Percentiles rank a stretch among this genome's conserved stretches.
phyloP scores from a whole-genome alignment of 768 basidiomycete genomes.

The Cantharellus anzutake region DNA sequence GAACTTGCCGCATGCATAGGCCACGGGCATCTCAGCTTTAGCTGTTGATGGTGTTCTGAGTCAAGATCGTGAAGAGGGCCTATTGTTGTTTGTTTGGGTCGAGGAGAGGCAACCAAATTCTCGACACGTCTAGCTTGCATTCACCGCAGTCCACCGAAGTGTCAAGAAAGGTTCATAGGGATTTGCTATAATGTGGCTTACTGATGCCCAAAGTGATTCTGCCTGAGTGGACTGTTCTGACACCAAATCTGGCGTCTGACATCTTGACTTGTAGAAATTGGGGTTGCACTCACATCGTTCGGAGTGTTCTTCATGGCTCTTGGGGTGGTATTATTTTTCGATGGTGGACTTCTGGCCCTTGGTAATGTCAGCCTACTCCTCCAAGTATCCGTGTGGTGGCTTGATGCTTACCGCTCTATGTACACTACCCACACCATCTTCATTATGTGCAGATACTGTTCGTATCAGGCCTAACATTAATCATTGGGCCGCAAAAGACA shows the following conservation, averaged over 20 bases:
- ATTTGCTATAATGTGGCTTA: constrained; percentile 15
- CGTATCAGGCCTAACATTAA: constrained; percentile 81
- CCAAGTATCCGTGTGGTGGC: constrained; percentile 4
- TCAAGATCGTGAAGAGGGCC: too few species aligned
- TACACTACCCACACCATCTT: background rate
- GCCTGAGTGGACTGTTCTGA: background rate
- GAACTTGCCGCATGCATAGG: too few species aligned
- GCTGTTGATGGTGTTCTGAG: too few species aligned
- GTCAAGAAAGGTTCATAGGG: background rate
- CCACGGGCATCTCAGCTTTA: too few species aligned
- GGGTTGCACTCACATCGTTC: constrained; percentile 90
- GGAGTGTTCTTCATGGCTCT: constrained; percentile 92
- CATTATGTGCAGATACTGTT: constrained; percentile 55
- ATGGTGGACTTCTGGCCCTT: constrained; percentile 87
- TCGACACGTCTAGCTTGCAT: too few species aligned
- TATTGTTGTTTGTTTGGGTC: too few species aligned
- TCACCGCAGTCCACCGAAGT: too few species aligned
- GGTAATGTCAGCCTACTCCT: constrained; percentile 56
- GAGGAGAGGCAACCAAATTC: too few species aligned
- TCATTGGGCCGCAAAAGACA: constrained; percentile 93
- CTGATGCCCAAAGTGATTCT: constrained; percentile 7
- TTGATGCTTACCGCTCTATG: background rate
- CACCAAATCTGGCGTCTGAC: background rate
- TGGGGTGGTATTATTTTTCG: constrained; percentile 91
- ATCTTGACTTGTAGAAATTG: constrained; percentile 48